phyloP scores from a whole-genome alignment of 2,329 filamentous ascomycete genomes.

The Pseudopyricularia cyperi region DNA sequence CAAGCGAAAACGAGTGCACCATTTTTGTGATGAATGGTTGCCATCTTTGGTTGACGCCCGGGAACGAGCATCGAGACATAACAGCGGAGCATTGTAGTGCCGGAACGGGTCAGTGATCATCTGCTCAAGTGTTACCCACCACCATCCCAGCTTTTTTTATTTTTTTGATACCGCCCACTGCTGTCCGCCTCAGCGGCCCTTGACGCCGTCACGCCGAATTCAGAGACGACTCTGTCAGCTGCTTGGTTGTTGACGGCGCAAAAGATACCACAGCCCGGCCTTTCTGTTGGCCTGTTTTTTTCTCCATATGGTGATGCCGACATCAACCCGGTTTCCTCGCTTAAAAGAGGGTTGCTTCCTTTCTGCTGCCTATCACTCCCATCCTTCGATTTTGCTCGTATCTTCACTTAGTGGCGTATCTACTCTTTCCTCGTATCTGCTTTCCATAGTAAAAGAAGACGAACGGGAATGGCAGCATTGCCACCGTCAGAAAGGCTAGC shows the following conservation, averaged over 20 bases:
- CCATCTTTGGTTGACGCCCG: too few relatives aligned
- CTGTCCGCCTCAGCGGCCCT: background rate
- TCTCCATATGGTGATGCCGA: background rate
- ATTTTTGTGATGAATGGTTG: too few relatives aligned
- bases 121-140: background rate
- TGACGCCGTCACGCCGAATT: background rate
- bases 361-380: background rate
- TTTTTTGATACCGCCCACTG: background rate
- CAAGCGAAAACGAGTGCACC: too few relatives aligned
- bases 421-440: slow-evolving; percentile 38
- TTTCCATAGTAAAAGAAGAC: slow-evolving; percentile 51
- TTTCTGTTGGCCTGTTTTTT: background rate
- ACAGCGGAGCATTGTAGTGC: background rate
- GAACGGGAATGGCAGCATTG: slow-evolving; percentile 52
- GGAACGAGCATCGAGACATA: too few relatives aligned
- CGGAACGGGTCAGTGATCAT: background rate
- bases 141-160: background rate
- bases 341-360: background rate
- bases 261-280: background rate
- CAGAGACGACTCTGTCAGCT: background rate
- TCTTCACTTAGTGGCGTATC: slow-evolving; percentile 28
- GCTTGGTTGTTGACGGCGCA: background rate
- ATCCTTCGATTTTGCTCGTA: background rate
- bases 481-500: slow-evolving; percentile 46
- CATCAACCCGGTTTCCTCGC: background rate